These are phyloP conservation scores for Chytriomyces sp. DNA, from an alignment of 192 early-diverging fungal species.

Conservation along the genomic window DNA sequence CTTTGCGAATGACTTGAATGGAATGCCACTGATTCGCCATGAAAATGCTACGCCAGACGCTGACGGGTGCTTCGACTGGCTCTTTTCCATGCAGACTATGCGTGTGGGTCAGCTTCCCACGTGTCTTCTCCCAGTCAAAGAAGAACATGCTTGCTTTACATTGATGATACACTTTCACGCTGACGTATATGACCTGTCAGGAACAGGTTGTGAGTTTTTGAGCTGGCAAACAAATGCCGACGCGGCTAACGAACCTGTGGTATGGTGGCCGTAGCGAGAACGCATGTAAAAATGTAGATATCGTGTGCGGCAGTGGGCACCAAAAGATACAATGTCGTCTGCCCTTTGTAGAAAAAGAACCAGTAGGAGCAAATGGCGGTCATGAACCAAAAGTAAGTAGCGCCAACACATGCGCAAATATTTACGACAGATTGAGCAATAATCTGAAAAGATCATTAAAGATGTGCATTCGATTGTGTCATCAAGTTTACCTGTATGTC, in stretches of 20 bases:
- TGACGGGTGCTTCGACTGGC: constrained; percentile 43
- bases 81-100: neutral
- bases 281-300: constrained; percentile 37
- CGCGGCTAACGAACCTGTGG: constrained; percentile 33
- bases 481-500: constrained; percentile 52
- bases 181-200: constrained; percentile 32
- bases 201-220: neutral
- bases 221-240: neutral
- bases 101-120: constrained; percentile 31
- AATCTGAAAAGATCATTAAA: constrained; percentile 16
- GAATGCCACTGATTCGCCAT: constrained; percentile 54
- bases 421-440: constrained; percentile 38
- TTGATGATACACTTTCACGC: constrained; percentile 43
- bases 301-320: constrained; percentile 43
- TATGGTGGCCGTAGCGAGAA: constrained; percentile 26
- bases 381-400: constrained; percentile 46
- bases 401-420: constrained; percentile 37
- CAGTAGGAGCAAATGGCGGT: constrained; percentile 44
- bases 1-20: constrained; percentile 42
- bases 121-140: constrained; percentile 61
- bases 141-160: constrained; percentile 56
- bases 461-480: neutral
- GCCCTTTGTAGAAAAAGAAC: constrained; percentile 57
- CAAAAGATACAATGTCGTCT: constrained; percentile 43
- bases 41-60: constrained; percentile 59